Base-by-base conservation (phyloP, 2,329 filamentous ascomycete species). In the Coniella lustricola region DNA sequence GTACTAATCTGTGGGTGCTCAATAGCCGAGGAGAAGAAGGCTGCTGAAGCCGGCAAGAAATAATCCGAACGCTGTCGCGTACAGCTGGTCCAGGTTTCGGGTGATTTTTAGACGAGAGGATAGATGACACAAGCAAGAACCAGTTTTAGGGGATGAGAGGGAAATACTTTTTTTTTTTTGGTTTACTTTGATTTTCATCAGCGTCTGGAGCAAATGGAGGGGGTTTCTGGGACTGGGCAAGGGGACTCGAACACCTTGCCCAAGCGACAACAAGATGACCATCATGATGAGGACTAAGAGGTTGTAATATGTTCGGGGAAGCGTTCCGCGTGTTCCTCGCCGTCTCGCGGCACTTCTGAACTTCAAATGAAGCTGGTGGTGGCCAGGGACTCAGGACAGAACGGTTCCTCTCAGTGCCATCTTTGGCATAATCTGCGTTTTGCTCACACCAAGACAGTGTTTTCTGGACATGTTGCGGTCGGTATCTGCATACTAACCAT, bases 11-110 rank as follows among this genome's bases (percentile, higher is more conserved):
- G 29, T 12, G 34, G 25, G 47, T 52, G 22, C 12, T 2, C 29
- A 39, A 41, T 25, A 80, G 77, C 76, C 55, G 74, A 80, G 55
- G 76, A 74, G 14, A 73, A 67, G 54, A 79, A 73, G 60, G 65
- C 67, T 9, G 62, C 59, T 13, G 64, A 58, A 3, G 59, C 55
- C 14, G 66, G 57, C 7, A 61, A 60, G 50, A 65, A 61, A 48
- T 58, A 59, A 59, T 48, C 10, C 13, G 4, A 34, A 37, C 21
- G 20, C n/a, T n/a, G n/a, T n/a, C n/a, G n/a, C n/a, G n/a, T n/a
- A n/a, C n/a, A n/a, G n/a, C n/a, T n/a, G n/a, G n/a, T n/a, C n/a
- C n/a, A n/a, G n/a, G n/a, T n/a, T n/a, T n/a, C n/a, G n/a, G n/a
- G n/a, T n/a, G n/a, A n/a, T n/a, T n/a, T n/a, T n/a, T n/a, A n/a